A percentile compares a stretch with the other conserved stretches of the same genome.
These are phyloP conservation scores for Viola pubescens DNA, from an alignment of 441 rosid genomes.

Conservation along the genomic window DNA sequence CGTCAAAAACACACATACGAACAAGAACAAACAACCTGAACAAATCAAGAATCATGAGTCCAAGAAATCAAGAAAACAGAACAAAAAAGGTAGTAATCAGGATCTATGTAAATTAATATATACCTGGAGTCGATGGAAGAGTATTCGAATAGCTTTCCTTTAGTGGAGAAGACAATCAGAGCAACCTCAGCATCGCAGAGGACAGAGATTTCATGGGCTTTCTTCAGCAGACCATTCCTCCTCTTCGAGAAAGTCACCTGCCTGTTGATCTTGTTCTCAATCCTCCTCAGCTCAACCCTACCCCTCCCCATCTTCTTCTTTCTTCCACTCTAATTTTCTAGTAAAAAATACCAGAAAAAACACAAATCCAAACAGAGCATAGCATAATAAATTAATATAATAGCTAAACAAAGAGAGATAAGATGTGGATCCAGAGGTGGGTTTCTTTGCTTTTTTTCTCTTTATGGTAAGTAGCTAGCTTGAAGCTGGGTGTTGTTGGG, in stretches of 20 bases:
- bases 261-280: slow-evolving; percentile 87
- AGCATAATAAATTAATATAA: too few species aligned
- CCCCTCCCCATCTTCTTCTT: slow-evolving; percentile 63
- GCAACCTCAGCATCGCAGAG: slow-evolving; percentile 88
- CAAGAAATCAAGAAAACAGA: too few species aligned
- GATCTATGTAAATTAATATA: not conserved
- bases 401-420: too few species aligned
- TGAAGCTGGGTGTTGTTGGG: not conserved
- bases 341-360: too few species aligned
- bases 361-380: too few species aligned
- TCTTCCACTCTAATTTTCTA: too few species aligned
- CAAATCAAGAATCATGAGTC: too few species aligned
- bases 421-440: not conserved
- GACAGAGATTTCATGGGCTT: slow-evolving; percentile 90
- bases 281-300: slow-evolving; percentile 84
- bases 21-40: too few species aligned
- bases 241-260: slow-evolving; percentile 90
- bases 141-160: slow-evolving; percentile 82
- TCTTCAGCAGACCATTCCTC: slow-evolving; percentile 76
- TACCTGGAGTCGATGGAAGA: slow-evolving; percentile 69
- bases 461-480: not conserved
- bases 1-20: too few species aligned
- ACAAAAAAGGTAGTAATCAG: too few species aligned
- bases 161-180: slow-evolving; percentile 73
- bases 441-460: not conserved